phyloP scores from a whole-genome alignment of 345 rosid species.

The Physaria fendleri region DNA sequence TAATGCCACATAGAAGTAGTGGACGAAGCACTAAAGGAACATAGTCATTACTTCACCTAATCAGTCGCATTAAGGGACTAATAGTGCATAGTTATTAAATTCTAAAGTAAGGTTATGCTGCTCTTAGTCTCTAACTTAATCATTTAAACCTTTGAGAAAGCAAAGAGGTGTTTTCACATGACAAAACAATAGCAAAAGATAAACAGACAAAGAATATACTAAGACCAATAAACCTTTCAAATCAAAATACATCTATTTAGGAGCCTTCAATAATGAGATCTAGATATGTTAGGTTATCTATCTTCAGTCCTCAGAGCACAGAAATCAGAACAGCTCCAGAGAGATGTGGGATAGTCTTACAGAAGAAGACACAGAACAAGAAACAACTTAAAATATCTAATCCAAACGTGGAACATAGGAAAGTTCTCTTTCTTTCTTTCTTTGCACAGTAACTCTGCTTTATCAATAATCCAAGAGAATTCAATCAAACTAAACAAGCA shows the following conservation, averaged over 20 bases:
- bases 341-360: not conserved
- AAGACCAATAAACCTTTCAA: not conserved
- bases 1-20: no score
- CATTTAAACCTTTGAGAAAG: conserved; percentile 19
- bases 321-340: not conserved
- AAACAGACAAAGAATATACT: not conserved
- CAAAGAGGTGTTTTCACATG: conserved; percentile 17
- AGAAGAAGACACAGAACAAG: not conserved
- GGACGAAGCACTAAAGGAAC: conserved; percentile 55
- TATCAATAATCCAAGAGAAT: not conserved
- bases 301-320: not conserved
- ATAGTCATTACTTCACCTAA: conserved; percentile 43
- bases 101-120: conserved; percentile 28
- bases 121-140: conserved; percentile 22
- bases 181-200: conserved; percentile 30
- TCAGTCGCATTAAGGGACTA: conserved; percentile 13
- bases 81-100: conserved; percentile 24
- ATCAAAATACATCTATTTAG: not conserved
- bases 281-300: not conserved
- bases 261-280: not conserved
- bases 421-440: not conserved
- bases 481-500: conserved; percentile 1
- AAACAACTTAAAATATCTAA: not conserved
- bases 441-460: conserved; percentile 14
- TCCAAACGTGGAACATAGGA: not conserved